Evolutionary conservation across 805 yeast species (phyloP), one percentile per base, ranked within the genome.

Genomic region (Helenozyma rhizophorensis): DNA sequence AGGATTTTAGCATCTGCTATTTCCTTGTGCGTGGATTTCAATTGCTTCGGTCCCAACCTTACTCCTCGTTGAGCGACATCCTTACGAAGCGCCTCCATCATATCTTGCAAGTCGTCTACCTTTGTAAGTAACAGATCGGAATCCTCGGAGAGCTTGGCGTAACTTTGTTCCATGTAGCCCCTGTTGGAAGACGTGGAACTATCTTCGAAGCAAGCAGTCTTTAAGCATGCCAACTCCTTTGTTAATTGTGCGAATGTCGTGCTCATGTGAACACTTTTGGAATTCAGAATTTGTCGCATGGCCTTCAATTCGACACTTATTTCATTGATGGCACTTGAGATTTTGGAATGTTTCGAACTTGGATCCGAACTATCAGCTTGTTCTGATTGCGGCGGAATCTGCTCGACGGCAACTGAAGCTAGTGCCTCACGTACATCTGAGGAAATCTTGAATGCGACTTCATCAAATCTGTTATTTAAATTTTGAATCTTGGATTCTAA

Each of bases 51-150:
- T 0, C 87, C 63, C 11, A 95, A 88, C 23, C 87, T 73, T 0
- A 88, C 88, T 14, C 96, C 95, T 42, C 97, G 73, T 39, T 80
- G 82, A 0, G 96, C 95, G 10, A 93, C 96, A 59, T 89, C 97
- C 46, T 86, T 80, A 34, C 96, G 69, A 34, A 90, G 63, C 0
- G 85, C 85, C 51, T 93, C 99, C 54, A 93, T 84, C 8, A 84
- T 59, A 58, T 93, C 99, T 52, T 89, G 96, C 13, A 93, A 63
- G 45, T 87, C 96, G 54, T 93, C 98, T 4, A 90, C 90, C 42
- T 72, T 75, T 1, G 90, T 79, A 21, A 93, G 68, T 8, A 93
- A 59, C 1, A 54, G 50, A 53, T 87, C 96, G 6, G 94, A 80
- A 11, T 84, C 89, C 27, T 74, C 76, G 6, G 94, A 83, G 15